Evolutionary conservation across 345 rosid genomes (phyloP).

Genomic region (Pelargonium nanum): DNA sequence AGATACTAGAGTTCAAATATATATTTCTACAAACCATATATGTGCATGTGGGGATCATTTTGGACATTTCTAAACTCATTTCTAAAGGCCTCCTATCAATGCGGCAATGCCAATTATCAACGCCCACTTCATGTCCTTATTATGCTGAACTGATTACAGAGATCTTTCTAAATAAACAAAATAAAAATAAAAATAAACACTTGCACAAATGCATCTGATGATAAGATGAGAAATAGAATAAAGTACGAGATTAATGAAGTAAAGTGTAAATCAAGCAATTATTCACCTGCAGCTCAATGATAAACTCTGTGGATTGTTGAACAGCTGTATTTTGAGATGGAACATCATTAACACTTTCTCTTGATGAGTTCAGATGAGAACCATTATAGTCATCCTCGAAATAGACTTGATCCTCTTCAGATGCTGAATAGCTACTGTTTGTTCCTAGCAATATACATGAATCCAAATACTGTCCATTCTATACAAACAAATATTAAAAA

Average conservation of each 20-base stretch:
- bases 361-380: slow-evolving; percentile 21
- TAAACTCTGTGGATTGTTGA: slow-evolving; percentile 46
- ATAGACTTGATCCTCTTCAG: slow-evolving; percentile 51
- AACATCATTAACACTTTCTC: slow-evolving; percentile 24
- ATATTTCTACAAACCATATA: too few species aligned
- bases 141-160: not conserved
- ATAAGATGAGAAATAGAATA: too few species aligned
- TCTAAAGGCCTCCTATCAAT: too few species aligned
- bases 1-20: too few species aligned
- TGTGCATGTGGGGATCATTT: too few species aligned
- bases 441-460: slow-evolving; percentile 79
- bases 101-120: not conserved
- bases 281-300: slow-evolving; percentile 75
- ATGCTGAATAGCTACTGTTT: slow-evolving; percentile 65
- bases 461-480: slow-evolving; percentile 85
- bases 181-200: not conserved
- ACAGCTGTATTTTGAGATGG: slow-evolving; percentile 31
- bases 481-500: slow-evolving; percentile 16
- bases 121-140: not conserved
- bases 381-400: slow-evolving; percentile 44
- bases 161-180: not conserved
- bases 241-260: not conserved
- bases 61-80: too few species aligned
- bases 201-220: too few species aligned
- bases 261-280: slow-evolving; percentile 3